Evolutionary conservation across 2,329 filamentous ascomycete species (phyloP).

Genomic region (Hymenoscyphus salicellus): DNA sequence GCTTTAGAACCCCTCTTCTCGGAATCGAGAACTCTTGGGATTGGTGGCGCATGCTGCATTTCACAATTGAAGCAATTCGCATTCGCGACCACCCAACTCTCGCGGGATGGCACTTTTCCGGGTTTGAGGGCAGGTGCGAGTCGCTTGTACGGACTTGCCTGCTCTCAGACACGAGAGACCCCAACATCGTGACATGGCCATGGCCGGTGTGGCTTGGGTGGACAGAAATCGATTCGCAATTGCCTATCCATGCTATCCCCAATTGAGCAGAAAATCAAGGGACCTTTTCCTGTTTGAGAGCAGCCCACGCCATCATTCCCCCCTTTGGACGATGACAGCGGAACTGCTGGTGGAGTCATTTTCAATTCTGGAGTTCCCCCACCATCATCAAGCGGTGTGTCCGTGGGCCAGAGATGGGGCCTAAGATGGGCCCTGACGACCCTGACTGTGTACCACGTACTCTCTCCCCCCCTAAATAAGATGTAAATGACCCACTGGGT

Average conservation of each 20-base stretch:
- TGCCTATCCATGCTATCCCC: neutral
- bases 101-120: neutral
- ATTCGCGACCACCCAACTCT: neutral
- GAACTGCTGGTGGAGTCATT: neutral
- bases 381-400: neutral
- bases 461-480: too few species aligned
- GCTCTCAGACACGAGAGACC: neutral
- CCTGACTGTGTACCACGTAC: neutral
- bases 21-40: neutral
- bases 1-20: neutral
- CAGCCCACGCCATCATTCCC: neutral
- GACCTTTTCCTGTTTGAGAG: neutral
- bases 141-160: neutral
- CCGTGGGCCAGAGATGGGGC: too few species aligned
- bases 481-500: too few species aligned
- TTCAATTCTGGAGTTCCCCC: neutral
- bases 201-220: neutral
- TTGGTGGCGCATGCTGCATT: too few species aligned
- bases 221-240: neutral
- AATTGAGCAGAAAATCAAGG: neutral
- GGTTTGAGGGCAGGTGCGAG: neutral
- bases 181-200: neutral
- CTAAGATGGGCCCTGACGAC: too few species aligned
- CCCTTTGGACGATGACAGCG: neutral
- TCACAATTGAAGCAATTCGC: neutral